Percentiles rank a stretch among this genome's conserved stretches.
phyloP scores from a whole-genome alignment of 768 basidiomycete genomes.

The Daedaleopsis sinensis region DNA sequence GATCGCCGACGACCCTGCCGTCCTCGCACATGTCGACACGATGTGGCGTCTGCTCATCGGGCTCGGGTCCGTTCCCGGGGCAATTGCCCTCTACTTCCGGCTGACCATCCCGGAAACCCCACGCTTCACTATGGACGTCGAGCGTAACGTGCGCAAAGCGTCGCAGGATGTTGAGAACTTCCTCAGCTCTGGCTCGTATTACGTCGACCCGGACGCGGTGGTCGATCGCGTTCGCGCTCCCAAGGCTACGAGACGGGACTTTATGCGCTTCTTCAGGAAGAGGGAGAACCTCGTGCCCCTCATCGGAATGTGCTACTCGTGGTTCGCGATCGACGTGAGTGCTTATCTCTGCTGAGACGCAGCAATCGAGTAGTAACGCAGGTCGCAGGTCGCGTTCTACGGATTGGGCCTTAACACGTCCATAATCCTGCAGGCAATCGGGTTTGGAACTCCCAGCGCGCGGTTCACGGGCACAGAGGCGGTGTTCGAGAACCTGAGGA shows the following conservation, averaged over 20 bases:
- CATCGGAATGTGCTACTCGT: conserved; percentile 77
- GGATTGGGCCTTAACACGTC: conserved; percentile 85
- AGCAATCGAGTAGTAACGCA: neutral
- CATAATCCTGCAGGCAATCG: conserved; percentile 74
- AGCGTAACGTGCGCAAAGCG: conserved; percentile 80
- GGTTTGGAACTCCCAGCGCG: conserved; percentile 56
- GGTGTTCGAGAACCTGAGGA: conserved; percentile 63
- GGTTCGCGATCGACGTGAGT: conserved; percentile 81
- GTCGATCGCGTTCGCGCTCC: conserved; percentile 56
- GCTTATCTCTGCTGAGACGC: neutral
- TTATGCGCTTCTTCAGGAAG: conserved; percentile 63
- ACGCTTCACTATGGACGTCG: conserved; percentile 90
- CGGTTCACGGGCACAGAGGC: conserved; percentile 34
- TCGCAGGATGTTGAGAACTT: conserved; percentile 73
- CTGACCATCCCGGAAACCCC: conserved; percentile 93
- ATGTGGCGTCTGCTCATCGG: conserved; percentile 91
- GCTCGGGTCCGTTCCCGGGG: conserved; percentile 81
- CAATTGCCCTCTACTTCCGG: conserved; percentile 87
- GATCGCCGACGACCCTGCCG: conserved; percentile 45
- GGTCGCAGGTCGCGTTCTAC: conserved; percentile 67
- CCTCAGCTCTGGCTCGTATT: conserved; percentile 48
- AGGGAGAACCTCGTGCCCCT: conserved; percentile 78
- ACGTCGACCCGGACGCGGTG: conserved; percentile 56
- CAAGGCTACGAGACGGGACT: conserved; percentile 49
- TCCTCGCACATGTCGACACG: conserved; percentile 61